phyloP scores from a whole-genome alignment of 2,329 filamentous ascomycete genomes.

The Venturia asperata region DNA sequence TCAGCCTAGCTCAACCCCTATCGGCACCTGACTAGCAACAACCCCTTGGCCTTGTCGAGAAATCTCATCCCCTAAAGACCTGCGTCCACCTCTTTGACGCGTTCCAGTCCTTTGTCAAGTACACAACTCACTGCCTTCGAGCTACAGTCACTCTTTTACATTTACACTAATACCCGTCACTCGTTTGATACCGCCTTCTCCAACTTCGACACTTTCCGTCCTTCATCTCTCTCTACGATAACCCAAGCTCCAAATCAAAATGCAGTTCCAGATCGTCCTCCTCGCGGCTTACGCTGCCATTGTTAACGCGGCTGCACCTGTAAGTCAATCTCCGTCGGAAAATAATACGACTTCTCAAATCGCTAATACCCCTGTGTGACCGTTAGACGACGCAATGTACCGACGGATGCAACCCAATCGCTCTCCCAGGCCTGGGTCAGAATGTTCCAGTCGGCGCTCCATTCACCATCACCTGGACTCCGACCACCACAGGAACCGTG shows the following conservation, averaged over 20 bases:
- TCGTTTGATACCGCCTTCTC: constrained; percentile 4
- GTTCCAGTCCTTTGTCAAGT: background rate
- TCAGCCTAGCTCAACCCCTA: constrained; percentile 3
- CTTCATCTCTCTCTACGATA: background rate
- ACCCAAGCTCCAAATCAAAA: background rate
- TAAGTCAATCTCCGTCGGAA: background rate
- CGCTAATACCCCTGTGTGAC: background rate
- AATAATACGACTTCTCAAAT: background rate
- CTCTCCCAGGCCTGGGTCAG: constrained; percentile 43
- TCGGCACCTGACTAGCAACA: background rate
- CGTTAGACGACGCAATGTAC: constrained; percentile 15
- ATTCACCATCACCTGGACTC: constrained; percentile 54
- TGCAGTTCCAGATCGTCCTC: constrained; percentile 14
- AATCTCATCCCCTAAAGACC: background rate
- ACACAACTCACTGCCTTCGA: constrained; percentile 1
- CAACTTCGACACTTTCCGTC: background rate
- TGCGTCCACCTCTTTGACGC: background rate
- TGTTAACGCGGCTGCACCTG: constrained; percentile 5
- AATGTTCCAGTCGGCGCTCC: constrained; percentile 49
- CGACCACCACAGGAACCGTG: constrained; percentile 43
- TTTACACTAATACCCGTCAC: background rate
- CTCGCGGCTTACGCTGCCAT: constrained; percentile 17
- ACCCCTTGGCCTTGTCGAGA: background rate
- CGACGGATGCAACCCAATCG: constrained; percentile 44
- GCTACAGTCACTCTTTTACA: constrained; percentile 12